A percentile compares a stretch with the other conserved stretches of the same genome.
phyloP scores from a whole-genome alignment of 306 rosid species.

The Begonia fuchsioides region DNA sequence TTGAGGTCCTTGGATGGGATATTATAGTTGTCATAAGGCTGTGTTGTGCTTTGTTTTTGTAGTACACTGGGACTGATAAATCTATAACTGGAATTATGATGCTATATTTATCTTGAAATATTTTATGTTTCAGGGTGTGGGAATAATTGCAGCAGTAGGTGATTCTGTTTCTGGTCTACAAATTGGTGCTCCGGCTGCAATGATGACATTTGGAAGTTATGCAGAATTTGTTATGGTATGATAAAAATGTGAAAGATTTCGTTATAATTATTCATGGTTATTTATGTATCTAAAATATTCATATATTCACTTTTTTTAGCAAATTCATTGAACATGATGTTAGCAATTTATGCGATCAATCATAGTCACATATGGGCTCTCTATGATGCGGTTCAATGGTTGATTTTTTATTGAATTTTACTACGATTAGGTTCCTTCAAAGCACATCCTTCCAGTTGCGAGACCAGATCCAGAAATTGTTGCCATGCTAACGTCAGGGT shows the following conservation, averaged over 20 bases:
- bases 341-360: too few species aligned
- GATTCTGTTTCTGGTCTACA: constrained; percentile 53
- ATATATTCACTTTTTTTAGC: too few species aligned
- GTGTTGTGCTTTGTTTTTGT: background rate
- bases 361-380: background rate
- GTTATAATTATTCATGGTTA: background rate
- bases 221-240: constrained; percentile 59
- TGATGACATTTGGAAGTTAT: constrained; percentile 91
- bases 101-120: constrained; percentile 6
- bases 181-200: constrained; percentile 78
- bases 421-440: constrained; percentile 49
- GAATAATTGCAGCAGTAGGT: constrained; percentile 80
- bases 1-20: constrained; percentile 48
- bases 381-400: background rate
- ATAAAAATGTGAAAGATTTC: background rate
- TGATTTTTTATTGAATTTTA: constrained; percentile 11
- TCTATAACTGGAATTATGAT: background rate
- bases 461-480: constrained; percentile 98
- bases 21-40: constrained; percentile 4
- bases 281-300: too few species aligned
- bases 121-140: constrained; percentile 58
- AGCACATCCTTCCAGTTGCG: constrained; percentile 75
- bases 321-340: too few species aligned
- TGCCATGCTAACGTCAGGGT: constrained; percentile 95
- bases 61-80: background rate